Evolutionary conservation across 345 rosid species (phyloP).

Genomic region (Trapa bicornis): DNA sequence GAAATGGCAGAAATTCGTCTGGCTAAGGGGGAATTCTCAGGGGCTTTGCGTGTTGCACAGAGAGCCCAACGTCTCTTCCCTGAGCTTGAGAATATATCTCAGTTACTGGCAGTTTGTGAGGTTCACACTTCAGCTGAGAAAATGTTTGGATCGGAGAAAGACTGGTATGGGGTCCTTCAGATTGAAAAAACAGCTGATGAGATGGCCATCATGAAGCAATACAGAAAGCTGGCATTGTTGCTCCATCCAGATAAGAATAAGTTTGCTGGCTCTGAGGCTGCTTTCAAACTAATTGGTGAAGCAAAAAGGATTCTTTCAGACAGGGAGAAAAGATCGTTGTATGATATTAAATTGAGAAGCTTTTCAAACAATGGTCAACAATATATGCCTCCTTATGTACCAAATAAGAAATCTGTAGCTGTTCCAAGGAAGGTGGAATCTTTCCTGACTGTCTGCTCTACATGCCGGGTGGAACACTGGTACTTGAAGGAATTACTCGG

Average conservation of each 20-base stretch:
- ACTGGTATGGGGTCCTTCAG: conserved; percentile 87
- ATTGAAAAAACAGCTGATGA: conserved; percentile 41
- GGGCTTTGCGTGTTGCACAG: conserved; percentile 38
- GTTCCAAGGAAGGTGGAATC: conserved; percentile 22
- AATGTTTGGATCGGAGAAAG: conserved; percentile 45
- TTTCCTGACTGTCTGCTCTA: conserved; percentile 59
- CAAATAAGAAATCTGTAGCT: conserved; percentile 18
- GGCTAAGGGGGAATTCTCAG: conserved; percentile 42
- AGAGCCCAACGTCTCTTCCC: conserved; percentile 62
- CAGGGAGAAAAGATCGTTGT: conserved; percentile 29
- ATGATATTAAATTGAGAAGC: conserved; percentile 40
- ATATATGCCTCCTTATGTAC: conserved; percentile 18
- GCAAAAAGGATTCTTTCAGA: conserved; percentile 56
- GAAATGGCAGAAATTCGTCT: conserved; percentile 50
- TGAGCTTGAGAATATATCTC: conserved; percentile 50
- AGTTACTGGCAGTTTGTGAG: conserved; percentile 57
- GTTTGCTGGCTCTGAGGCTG: conserved; percentile 79
- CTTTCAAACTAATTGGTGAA: conserved; percentile 81
- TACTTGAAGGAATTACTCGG: conserved; percentile 24
- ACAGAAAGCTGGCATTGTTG: conserved; percentile 60
- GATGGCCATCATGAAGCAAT: conserved; percentile 60
- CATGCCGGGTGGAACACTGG: conserved; percentile 36
- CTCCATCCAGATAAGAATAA: conserved; percentile 94
- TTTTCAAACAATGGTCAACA: conserved; percentile 11
- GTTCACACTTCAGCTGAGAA: conserved; percentile 54